Evolutionary conservation across 129 eudicot species (phyloP), one percentile per base, ranked within the genome.

Genomic region (Flaveria bidentis): DNA sequence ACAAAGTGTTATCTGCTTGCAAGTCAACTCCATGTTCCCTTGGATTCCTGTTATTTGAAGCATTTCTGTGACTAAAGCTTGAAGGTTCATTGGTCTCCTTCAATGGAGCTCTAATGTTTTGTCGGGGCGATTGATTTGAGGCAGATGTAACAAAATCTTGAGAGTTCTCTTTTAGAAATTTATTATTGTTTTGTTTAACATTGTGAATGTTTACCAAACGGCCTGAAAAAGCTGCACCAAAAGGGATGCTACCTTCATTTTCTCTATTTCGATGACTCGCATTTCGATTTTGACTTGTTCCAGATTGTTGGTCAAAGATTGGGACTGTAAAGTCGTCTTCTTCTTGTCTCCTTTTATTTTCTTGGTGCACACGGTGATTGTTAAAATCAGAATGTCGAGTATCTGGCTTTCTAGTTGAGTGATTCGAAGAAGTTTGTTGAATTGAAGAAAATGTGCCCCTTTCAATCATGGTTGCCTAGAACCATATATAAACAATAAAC

Each of bases 301-400:
- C 84, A 9, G 91, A 72, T 39, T 86, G 93, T 28, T 87, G 91
- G 76, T 81, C 69, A 56, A 94, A 91, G 15, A 91, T 82, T 11
- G 99, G 99, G 69, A 89, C 97, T 52, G 73, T 73, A 47, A 84
- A 91, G 52, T 94, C 97, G 51, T 94, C 97, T 46, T 90, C 93
- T 9, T 88, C 97, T 50, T 56, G 85, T 74, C 73, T 84, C 76
- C 62, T 88, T 73, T 73, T 78, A 73, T 63, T 88, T 81, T 83
- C 90, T 44, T 69, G 68, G 39, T 69, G 93, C 58, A 52, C 51
- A 16, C 76, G 44, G 63, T 84, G 80, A 28, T 82, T 74, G 71
- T 72, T 82, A 15, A 64, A 39, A 57, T 86, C 88, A 56, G 87
- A 66, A 73, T 76, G 67, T 41, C 77, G 84, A 69, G 69, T 73